Evolutionary conservation across 2,329 filamentous ascomycete species (phyloP).

Genomic region (Colletotrichum siamense): DNA sequence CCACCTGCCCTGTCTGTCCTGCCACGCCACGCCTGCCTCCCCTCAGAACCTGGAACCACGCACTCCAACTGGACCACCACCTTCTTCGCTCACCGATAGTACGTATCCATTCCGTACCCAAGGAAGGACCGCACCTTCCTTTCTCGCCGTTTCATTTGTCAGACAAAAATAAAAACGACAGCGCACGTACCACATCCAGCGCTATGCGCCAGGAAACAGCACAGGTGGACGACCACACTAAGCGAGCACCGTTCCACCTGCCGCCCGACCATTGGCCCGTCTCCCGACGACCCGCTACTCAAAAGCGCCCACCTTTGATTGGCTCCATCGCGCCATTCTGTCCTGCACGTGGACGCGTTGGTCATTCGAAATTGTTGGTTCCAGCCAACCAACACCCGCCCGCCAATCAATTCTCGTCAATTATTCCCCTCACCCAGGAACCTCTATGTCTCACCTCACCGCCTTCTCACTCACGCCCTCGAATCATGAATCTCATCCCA

Average conservation of each 20-base stretch:
- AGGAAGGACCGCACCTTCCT: neutral
- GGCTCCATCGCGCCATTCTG: neutral
- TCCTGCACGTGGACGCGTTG: neutral
- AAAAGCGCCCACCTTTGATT: neutral
- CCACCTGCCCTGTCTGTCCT: neutral
- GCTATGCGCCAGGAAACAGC: neutral
- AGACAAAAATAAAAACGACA: neutral
- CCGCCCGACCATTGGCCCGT: neutral
- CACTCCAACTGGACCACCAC: neutral
- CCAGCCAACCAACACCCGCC: neutral
- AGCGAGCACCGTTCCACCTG: neutral
- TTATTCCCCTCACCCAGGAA: neutral
- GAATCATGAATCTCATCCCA: neutral
- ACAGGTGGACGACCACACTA: neutral
- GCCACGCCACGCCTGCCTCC: neutral
- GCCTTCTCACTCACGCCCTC: neutral
- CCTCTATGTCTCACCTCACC: neutral
- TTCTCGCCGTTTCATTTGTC: neutral
- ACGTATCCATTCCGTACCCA: neutral
- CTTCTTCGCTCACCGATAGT: neutral
- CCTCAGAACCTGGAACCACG: neutral
- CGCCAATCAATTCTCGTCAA: neutral
- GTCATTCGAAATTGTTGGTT: neutral
- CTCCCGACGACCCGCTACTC: neutral
- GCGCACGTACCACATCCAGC: neutral